Percentiles rank a stretch among this genome's conserved stretches.
Conservation (phyloP, 2,329 filamentous ascomycete genomes). For the Botrytis paeoniae region DNA sequence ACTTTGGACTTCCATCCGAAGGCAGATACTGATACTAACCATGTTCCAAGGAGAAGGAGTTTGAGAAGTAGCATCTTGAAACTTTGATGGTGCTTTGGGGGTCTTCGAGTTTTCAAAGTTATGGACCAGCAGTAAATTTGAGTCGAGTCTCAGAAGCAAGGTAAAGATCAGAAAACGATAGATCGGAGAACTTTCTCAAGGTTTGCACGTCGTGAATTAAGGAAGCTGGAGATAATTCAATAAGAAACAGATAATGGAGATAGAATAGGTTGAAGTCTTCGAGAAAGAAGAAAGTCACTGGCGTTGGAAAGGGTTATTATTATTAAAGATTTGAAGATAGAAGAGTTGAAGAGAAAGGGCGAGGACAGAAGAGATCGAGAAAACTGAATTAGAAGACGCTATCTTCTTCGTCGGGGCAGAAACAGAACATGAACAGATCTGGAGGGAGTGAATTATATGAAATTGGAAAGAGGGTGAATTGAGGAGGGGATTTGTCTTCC, state of each 20-base stretch:
- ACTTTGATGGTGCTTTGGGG: not conserved
- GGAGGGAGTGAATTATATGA: not conserved
- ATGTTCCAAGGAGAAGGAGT: not conserved
- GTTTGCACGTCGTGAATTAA: not conserved
- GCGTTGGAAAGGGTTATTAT: not conserved
- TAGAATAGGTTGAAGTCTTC: not conserved
- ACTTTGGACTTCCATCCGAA: conserved; percentile 17
- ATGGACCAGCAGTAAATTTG: not conserved
- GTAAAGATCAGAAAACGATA: not conserved
- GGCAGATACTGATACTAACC: not conserved
- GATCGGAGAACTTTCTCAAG: not conserved
- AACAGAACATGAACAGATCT: not conserved
- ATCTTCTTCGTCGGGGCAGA: conserved; percentile 3
- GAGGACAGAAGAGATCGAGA: conserved; percentile 1
- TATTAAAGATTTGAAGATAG: not conserved
- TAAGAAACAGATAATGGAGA: not conserved
- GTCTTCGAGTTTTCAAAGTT: not conserved
- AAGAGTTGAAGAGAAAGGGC: not conserved
- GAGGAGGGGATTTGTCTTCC: not conserved
- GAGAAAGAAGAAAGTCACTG: not conserved
- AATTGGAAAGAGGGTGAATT: not conserved
- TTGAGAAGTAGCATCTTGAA: conserved; percentile 6
- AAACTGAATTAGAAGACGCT: not conserved
- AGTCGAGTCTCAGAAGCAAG: not conserved
- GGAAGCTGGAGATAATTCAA: not conserved